Conservation (phyloP, 1,139 yeast genomes). For the Saccharomyces hybrid region DNA sequence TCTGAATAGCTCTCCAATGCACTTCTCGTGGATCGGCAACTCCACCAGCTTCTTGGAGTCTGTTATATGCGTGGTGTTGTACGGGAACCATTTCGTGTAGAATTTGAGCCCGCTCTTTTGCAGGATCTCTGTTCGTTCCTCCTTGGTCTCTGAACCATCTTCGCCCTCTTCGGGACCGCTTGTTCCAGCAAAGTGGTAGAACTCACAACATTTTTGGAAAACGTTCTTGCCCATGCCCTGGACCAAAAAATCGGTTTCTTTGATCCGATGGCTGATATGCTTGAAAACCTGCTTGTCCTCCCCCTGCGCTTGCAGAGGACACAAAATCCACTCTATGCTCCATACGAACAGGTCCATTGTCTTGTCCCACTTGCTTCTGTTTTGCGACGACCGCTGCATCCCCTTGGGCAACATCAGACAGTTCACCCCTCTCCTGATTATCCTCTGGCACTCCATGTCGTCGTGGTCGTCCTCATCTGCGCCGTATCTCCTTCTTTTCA, state of each 20-base stretch:
- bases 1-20: conserved; percentile 40
- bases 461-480: conserved; percentile 7
- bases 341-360: conserved; percentile 56
- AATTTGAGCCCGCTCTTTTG: conserved; percentile 15
- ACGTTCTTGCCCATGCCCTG: conserved; percentile 27
- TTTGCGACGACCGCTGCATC: conserved; percentile 59
- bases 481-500: conserved; percentile 12
- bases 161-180: background rate
- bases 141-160: conserved; percentile 10
- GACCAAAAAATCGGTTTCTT: conserved; percentile 26
- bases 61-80: conserved; percentile 14
- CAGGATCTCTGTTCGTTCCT: conserved; percentile 15
- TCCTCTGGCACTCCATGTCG: conserved; percentile 10
- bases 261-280: conserved; percentile 42
- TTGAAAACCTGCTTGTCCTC: conserved; percentile 25
- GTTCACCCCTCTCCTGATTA: conserved; percentile 43
- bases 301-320: conserved; percentile 25
- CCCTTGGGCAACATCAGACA: conserved; percentile 59
- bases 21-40: conserved; percentile 15
- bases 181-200: conserved; percentile 8
- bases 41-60: conserved; percentile 25
- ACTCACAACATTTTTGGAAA: conserved; percentile 22
- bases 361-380: conserved; percentile 71
- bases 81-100: conserved; percentile 27
- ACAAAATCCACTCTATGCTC: conserved; percentile 69